Conservation (phyloP, 2,329 filamentous ascomycete genomes). For the Parastagonospora avenae region DNA sequence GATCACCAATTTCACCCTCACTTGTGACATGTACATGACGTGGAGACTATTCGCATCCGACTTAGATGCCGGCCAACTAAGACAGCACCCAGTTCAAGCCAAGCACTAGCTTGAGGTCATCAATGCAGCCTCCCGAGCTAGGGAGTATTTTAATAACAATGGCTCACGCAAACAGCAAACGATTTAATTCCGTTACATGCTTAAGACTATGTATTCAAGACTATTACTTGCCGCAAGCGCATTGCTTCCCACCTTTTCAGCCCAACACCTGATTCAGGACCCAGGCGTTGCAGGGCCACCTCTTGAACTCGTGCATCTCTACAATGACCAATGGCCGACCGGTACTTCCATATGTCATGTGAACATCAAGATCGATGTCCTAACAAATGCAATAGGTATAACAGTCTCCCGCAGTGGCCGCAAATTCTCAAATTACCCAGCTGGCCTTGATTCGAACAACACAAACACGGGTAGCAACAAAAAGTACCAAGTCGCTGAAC, state of each 20-base stretch:
- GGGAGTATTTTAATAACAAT: slow-evolving; percentile 8
- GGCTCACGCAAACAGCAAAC: background rate
- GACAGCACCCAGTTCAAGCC: background rate
- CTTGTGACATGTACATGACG: slow-evolving; percentile 30
- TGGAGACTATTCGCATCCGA: slow-evolving; percentile 16
- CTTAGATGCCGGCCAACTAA: background rate
- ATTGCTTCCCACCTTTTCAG: slow-evolving; percentile 16
- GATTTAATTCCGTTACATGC: background rate
- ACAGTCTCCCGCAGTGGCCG: slow-evolving; percentile 58
- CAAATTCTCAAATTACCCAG: slow-evolving; percentile 60
- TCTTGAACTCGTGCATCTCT: slow-evolving; percentile 57
- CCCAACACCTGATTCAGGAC: slow-evolving; percentile 36
- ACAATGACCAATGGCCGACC: slow-evolving; percentile 58
- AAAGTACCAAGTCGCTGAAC: slow-evolving; percentile 57
- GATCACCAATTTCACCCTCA: slow-evolving; percentile 10
- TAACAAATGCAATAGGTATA: slow-evolving; percentile 44
- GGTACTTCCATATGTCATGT: slow-evolving; percentile 16
- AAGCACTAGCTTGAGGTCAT: slow-evolving; percentile 12
- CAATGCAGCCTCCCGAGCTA: background rate
- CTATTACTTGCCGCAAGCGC: slow-evolving; percentile 11
- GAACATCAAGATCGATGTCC: background rate
- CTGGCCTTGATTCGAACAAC: slow-evolving; percentile 56
- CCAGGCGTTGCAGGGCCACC: slow-evolving; percentile 49
- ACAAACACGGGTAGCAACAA: slow-evolving; percentile 48
- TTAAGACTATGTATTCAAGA: slow-evolving; percentile 5